phyloP scores from a whole-genome alignment of 2,329 filamentous ascomycete genomes.

The Magnaporthales sp. region DNA sequence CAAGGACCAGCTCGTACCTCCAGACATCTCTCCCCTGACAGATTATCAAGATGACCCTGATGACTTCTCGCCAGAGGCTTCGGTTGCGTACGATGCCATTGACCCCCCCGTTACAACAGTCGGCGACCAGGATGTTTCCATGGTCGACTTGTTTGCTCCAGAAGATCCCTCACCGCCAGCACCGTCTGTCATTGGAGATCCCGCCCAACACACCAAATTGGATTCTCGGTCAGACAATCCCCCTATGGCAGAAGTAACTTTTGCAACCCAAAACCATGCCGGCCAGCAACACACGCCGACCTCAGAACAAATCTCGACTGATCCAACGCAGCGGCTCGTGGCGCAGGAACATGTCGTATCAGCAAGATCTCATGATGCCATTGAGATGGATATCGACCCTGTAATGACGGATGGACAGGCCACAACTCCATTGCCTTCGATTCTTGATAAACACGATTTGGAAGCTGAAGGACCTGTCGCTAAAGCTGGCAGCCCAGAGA shows the following conservation, averaged over 20 bases:
- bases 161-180: no score
- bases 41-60: conserved; percentile 1
- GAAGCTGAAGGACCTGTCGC: conserved; percentile 9
- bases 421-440: not conserved
- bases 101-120: not conserved
- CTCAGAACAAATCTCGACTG: not conserved
- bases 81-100: not conserved
- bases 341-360: not conserved
- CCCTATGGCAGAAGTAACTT: no score
- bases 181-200: not conserved
- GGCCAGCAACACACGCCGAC: not conserved
- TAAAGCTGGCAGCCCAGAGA: conserved; percentile 30
- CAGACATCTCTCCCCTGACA: conserved; percentile 4
- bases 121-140: conserved; percentile 13
- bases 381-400: not conserved
- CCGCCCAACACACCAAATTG: no score
- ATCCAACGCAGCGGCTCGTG: not conserved
- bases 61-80: conserved; percentile 3
- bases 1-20: not conserved
- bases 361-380: not conserved
- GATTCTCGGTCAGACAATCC: no score
- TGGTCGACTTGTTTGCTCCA: conserved; percentile 14
- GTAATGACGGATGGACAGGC: not conserved
- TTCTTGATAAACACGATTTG: not conserved
- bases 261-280: no score